Conservation (phyloP, 116 monocot species). For the Papilionanthe hybrid region DNA sequence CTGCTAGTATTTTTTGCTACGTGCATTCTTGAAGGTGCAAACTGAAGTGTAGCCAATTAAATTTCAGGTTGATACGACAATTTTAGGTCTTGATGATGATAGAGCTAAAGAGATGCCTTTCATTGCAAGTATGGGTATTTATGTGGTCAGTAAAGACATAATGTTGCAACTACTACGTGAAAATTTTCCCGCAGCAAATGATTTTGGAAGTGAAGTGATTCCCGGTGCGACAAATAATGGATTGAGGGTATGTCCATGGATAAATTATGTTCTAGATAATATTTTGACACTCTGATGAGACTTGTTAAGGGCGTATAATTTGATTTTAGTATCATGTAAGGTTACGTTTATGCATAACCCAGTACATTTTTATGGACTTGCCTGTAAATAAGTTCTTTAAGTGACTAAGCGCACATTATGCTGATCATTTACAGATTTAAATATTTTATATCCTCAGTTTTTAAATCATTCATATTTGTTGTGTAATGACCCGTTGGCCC, state of each 20-base stretch:
- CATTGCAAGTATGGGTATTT: conserved; percentile 98
- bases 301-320: neutral
- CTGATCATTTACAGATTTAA: too few relatives aligned
- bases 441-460: too few relatives aligned
- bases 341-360: neutral
- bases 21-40: neutral
- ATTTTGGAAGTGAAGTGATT: conserved; percentile 98
- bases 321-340: neutral
- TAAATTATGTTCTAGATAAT: neutral
- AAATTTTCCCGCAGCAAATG: conserved; percentile 83
- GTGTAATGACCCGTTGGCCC: too few relatives aligned
- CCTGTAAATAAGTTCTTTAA: neutral
- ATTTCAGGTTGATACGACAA: conserved; percentile 92
- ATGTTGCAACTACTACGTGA: conserved; percentile 83
- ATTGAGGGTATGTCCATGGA: conserved; percentile 55
- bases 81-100: conserved; percentile 83
- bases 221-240: conserved; percentile 86
- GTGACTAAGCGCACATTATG: too few relatives aligned
- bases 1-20: neutral
- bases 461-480: too few relatives aligned
- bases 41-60: neutral
- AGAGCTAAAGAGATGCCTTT: conserved; percentile 93
- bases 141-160: conserved; percentile 88
- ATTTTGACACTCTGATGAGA: neutral
- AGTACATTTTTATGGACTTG: neutral